Conservation (phyloP, 1,284 basidiomycete genomes). For the Grifola frondosa region DNA sequence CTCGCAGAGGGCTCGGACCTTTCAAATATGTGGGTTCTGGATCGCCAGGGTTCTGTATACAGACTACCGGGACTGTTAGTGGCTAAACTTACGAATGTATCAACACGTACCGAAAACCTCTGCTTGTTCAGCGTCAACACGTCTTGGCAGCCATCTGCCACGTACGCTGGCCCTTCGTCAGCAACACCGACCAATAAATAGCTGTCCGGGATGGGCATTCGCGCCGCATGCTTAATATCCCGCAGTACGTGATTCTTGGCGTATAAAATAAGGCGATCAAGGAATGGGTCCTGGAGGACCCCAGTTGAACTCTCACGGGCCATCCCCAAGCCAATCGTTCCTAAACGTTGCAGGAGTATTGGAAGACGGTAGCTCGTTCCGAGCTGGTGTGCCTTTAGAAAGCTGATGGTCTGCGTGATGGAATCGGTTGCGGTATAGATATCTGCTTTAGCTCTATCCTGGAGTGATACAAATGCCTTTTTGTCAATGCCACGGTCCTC, state of each 20-base stretch:
- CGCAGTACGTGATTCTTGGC: conserved; percentile 62
- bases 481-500: conserved; percentile 61
- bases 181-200: conserved; percentile 74
- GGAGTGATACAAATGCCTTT: conserved; percentile 55
- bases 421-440: conserved; percentile 57
- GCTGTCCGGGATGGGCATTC: conserved; percentile 67
- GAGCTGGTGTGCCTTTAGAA: conserved; percentile 51
- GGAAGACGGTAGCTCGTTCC: conserved; percentile 52
- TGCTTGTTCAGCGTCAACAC: conserved; percentile 53
- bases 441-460: conserved; percentile 50
- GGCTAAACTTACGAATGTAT: neutral
- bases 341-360: conserved; percentile 49
- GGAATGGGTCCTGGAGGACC: conserved; percentile 54
- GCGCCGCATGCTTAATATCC: conserved; percentile 70
- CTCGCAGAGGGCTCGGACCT: conserved; percentile 31
- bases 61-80: no score
- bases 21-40: conserved; percentile 49
- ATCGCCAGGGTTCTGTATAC: conserved; percentile 50
- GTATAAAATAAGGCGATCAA: conserved; percentile 50
- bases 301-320: conserved; percentile 31
- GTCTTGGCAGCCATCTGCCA: conserved; percentile 44
- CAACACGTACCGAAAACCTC: conserved; percentile 57
- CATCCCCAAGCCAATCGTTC: conserved; percentile 48
- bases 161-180: conserved; percentile 70
- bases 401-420: conserved; percentile 41